Evolutionary conservation across 176 grass and related monocot genomes (phyloP).

Genomic region (Carex myosuroides): DNA sequence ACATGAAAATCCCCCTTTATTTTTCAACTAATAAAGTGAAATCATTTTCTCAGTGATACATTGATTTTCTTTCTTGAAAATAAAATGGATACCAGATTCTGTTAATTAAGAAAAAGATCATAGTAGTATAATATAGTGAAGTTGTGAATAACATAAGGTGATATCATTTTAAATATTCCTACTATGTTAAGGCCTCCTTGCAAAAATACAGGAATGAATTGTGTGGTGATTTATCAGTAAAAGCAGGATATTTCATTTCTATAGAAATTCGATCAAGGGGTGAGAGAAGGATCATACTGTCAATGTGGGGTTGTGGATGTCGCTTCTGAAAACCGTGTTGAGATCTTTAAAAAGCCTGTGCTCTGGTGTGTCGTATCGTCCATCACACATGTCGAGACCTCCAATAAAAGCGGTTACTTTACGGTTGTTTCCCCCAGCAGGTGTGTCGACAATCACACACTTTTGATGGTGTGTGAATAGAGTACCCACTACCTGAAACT

Average conservation of each 20-base stretch:
- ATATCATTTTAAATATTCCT: neutral
- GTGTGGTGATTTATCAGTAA: neutral
- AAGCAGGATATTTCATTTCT: neutral
- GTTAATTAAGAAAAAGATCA: neutral
- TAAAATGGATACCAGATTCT: neutral
- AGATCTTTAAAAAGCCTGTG: conserved; percentile 80
- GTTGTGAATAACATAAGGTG: neutral
- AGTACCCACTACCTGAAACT: conserved; percentile 75
- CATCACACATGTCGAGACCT: conserved; percentile 88
- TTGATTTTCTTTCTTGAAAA: neutral
- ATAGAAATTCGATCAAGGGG: neutral
- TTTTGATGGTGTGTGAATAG: conserved; percentile 96
- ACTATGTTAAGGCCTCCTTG: neutral
- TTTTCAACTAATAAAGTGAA: neutral
- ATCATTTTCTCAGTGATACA: neutral
- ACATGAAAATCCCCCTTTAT: too few species aligned
- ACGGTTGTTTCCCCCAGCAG: conserved; percentile 69
- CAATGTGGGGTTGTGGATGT: conserved; percentile 93
- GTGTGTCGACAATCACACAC: conserved; percentile 92
- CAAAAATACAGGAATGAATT: neutral
- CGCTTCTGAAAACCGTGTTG: conserved; percentile 55
- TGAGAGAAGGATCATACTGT: conserved; percentile 29
- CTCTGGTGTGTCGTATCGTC: conserved; percentile 89
- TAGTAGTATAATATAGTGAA: neutral
- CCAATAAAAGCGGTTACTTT: conserved; percentile 96